phyloP scores from a whole-genome alignment of 345 rosid species.

The Diplotaxis tenuifolia region DNA sequence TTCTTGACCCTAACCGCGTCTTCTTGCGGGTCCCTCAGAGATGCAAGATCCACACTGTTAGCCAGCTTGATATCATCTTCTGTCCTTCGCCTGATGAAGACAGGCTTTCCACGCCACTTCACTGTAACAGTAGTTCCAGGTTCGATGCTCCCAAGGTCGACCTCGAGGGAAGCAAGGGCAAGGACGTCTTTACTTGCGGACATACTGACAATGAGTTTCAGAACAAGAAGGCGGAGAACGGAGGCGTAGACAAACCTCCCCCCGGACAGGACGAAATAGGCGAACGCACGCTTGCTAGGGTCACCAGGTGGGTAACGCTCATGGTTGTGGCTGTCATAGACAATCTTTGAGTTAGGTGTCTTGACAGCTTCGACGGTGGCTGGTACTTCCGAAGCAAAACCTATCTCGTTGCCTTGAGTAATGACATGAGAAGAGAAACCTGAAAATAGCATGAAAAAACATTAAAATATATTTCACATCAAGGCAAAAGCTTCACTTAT shows the following conservation, averaged over 20 bases:
- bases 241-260: constrained; percentile 92
- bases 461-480: neutral
- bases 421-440: constrained; percentile 59
- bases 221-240: constrained; percentile 70
- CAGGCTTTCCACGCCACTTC: constrained; percentile 99
- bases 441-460: constrained; percentile 31
- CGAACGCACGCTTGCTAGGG: constrained; percentile 93
- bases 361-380: constrained; percentile 71
- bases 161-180: constrained; percentile 92
- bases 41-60: constrained; percentile 70
- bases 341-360: constrained; percentile 75
- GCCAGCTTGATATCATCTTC: constrained; percentile 88
- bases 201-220: constrained; percentile 88
- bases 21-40: constrained; percentile 87
- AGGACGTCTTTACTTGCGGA: constrained; percentile 96
- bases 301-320: constrained; percentile 94
- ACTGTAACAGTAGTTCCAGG: constrained; percentile 91
- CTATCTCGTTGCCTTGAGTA: constrained; percentile 45
- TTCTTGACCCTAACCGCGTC: constrained; percentile 76
- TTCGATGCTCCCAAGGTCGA: constrained; percentile 84
- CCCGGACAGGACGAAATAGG: constrained; percentile 84
- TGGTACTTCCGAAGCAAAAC: constrained; percentile 38
- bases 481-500: no score
- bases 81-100: constrained; percentile 86
- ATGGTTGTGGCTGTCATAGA: constrained; percentile 75